Percentiles rank a stretch among this genome's conserved stretches.
Conservation (phyloP, 1,284 basidiomycete species). For the Coniferiporia sulphurascens region DNA sequence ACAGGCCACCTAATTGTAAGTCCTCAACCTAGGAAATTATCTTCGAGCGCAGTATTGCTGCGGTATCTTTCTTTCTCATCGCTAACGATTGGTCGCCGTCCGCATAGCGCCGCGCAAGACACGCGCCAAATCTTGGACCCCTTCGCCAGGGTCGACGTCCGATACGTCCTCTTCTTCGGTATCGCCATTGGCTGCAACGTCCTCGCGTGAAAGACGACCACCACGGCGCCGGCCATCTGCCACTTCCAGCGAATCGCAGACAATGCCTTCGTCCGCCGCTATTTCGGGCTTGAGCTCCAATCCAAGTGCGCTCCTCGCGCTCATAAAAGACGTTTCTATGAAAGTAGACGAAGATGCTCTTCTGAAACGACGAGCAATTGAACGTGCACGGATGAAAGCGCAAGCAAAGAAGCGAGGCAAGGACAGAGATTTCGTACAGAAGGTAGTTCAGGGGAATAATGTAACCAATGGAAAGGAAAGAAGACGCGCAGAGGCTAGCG, state of each 20-base stretch:
- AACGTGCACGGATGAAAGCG: constrained; percentile 3
- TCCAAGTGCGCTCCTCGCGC: background rate
- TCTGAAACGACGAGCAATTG: background rate
- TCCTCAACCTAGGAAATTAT: background rate
- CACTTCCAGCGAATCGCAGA: background rate
- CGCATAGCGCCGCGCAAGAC: background rate
- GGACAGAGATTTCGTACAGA: background rate
- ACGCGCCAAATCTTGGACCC: constrained; percentile 5
- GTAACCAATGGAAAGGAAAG: constrained; percentile 1
- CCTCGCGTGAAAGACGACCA: background rate
- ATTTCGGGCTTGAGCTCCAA: background rate
- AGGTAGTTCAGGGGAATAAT: background rate
- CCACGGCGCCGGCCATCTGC: background rate
- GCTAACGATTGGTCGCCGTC: background rate
- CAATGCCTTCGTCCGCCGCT: background rate
- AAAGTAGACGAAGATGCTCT: constrained; percentile 7
- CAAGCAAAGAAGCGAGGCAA: background rate
- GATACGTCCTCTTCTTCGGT: background rate
- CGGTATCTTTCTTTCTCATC: background rate
- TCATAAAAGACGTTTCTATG: constrained; percentile 5
- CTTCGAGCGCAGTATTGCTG: background rate
- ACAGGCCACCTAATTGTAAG: constrained; percentile 2
- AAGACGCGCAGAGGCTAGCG: background rate
- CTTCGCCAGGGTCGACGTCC: constrained; percentile 2
- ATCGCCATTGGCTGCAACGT: background rate